Evolutionary conservation across 495 filamentous ascomycete genomes (phyloP), one percentile per base, ranked within the genome.

Genomic region (Corynascus novoguineensis): DNA sequence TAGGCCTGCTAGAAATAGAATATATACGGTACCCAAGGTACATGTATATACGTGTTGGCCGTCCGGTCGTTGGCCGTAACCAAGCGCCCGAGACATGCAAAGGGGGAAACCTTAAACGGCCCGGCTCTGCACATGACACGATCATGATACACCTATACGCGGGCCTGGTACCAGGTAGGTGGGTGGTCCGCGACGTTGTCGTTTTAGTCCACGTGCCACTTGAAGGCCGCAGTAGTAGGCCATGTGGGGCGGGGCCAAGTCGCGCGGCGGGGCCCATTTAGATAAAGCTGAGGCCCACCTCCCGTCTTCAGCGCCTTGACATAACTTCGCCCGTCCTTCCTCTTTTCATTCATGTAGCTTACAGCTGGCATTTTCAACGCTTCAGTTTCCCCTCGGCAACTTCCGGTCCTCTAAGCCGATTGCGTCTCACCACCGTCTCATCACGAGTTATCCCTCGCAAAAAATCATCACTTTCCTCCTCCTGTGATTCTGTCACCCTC

Each of bases 381-480:
- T 34, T n/a, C n/a, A n/a, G n/a, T 41, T 38, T 51, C 34, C 12
- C 40, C 50, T 52, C 15, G 35, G 15, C 50, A 40, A 41, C 50
- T 52, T 41, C 34, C 22, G 24, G 22, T 17, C 50, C 34, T 41
- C 25, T 11, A 4, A 29, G 35, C 50, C 34, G 50, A 41, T 14
- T 52, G 35, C 50, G 41, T 52, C 50, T 41, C 35, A 52, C 50
- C 12, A 52, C 50, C 27, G 35, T 52, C 50, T 52, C 24, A 52
- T 52, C 50, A 51, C 48, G 19, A n/a, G 48, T 1, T 51, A 38
- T 38, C 35, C 35, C 35, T 40, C 50, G 35, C 35, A 41, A 29
- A 52, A 41, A 19, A 29, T 41, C 25, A 41, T 25, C n/a, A n/a
- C n/a, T n/a, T 53, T 29, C 42, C 50, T 53, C 50, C 50, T 42